These are phyloP conservation scores for Fusarium sp. DNA, from an alignment of 2,329 filamentous ascomycete species.

Conservation along the genomic window DNA sequence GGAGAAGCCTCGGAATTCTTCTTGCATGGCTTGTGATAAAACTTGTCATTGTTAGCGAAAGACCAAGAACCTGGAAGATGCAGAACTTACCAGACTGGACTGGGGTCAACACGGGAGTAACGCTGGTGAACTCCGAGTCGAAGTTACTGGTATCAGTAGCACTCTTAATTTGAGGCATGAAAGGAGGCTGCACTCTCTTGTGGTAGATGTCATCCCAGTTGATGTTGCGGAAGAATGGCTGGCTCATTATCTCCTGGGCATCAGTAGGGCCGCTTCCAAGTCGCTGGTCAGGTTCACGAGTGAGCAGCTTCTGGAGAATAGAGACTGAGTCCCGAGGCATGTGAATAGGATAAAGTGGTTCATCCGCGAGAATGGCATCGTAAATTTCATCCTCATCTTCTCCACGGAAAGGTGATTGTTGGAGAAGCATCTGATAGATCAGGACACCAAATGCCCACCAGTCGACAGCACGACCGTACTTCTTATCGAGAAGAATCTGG, in stretches of 20 bases:
- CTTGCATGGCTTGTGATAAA: constrained; percentile 97
- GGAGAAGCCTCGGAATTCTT: constrained; percentile 98
- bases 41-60: constrained; percentile 64
- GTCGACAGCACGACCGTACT: constrained; percentile 95
- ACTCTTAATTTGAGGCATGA: constrained; percentile 88
- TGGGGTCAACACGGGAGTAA: constrained; percentile 95
- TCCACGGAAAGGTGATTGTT: constrained; percentile 97
- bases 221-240: constrained; percentile 97
- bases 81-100: constrained; percentile 88
- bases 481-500: constrained; percentile 96
- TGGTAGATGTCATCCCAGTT: constrained; percentile 99
- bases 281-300: constrained; percentile 91
- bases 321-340: constrained; percentile 99
- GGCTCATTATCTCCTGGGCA: constrained; percentile 98
- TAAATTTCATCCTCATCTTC: constrained; percentile 99
- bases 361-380: constrained; percentile 96
- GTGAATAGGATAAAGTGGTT: constrained; percentile 97
- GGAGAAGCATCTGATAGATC: constrained; percentile 99
- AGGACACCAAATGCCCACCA: constrained; percentile 99
- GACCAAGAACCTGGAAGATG: background rate
- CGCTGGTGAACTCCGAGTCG: constrained; percentile 97
- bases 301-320: constrained; percentile 96
- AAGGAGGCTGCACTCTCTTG: constrained; percentile 90
- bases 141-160: constrained; percentile 99
- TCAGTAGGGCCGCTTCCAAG: constrained; percentile 95